These are phyloP conservation scores for Parasarocladium wereldwijsianum DNA, from an alignment of 2,329 filamentous ascomycete genomes.

Conservation along the genomic window DNA sequence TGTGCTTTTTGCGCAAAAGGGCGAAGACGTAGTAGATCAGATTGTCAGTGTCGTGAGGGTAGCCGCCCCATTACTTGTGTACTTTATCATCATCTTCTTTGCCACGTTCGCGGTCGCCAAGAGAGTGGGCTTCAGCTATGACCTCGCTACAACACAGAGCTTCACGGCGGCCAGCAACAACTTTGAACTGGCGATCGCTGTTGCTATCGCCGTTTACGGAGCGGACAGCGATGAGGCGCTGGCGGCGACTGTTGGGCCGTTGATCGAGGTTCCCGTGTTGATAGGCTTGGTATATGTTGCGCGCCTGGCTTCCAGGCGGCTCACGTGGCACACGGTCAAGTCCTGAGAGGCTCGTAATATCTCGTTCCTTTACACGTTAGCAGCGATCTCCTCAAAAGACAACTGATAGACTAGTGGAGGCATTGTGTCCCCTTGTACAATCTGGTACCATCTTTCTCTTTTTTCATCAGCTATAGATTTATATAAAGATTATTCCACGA, in stretches of 20 bases:
- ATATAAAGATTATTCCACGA: too few species aligned
- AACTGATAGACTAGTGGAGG: too few species aligned
- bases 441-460: too few species aligned
- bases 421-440: too few species aligned
- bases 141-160: slow-evolving; percentile 58
- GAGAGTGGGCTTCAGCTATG: slow-evolving; percentile 61
- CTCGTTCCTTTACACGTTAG: too few species aligned
- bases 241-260: slow-evolving; percentile 67
- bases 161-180: slow-evolving; percentile 89
- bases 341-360: too few species aligned
- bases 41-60: slow-evolving; percentile 73
- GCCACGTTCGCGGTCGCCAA: slow-evolving; percentile 46
- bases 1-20: slow-evolving; percentile 74
- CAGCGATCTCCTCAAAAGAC: too few species aligned
- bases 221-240: slow-evolving; percentile 65
- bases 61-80: slow-evolving; percentile 65
- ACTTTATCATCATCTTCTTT: slow-evolving; percentile 65
- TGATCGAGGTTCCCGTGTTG: slow-evolving; percentile 77
- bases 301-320: slow-evolving; percentile 39
- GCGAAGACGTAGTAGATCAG: slow-evolving; percentile 61
- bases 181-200: slow-evolving; percentile 82
- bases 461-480: too few species aligned
- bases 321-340: slow-evolving; percentile 33
- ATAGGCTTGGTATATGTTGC: slow-evolving; percentile 63
- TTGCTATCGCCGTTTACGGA: slow-evolving; percentile 70